Evolutionary conservation across 2,329 filamentous ascomycete species (phyloP).

Genomic region (Aspergillus tamarii): DNA sequence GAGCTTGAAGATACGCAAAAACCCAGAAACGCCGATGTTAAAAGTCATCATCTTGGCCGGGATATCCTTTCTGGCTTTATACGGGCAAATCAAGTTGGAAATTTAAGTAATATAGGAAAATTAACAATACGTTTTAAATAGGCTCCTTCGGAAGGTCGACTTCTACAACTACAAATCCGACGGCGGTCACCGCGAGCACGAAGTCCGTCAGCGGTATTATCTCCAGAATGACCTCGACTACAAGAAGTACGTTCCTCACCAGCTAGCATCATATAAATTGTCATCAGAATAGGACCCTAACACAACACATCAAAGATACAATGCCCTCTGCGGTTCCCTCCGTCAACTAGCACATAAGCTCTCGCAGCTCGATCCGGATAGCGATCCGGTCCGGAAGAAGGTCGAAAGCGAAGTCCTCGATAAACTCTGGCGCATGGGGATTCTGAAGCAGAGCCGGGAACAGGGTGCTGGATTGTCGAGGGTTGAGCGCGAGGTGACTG

Average conservation of each 20-base stretch:
- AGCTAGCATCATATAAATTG: too few species aligned
- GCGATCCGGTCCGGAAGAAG: conserved; percentile 76
- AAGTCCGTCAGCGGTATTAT: conserved; percentile 81
- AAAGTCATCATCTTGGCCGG: too few species aligned
- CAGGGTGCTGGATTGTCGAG: conserved; percentile 69
- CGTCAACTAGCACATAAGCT: conserved; percentile 89
- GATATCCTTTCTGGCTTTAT: too few species aligned
- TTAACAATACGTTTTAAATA: conserved; percentile 22
- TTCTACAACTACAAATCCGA: conserved; percentile 94
- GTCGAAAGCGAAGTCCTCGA: conserved; percentile 85
- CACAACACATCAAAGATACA: conserved; percentile 28
- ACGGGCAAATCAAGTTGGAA: too few species aligned
- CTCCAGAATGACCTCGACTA: conserved; percentile 91
- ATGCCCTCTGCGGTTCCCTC: conserved; percentile 73
- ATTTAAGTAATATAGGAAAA: neutral
- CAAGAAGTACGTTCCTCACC: conserved; percentile 53
- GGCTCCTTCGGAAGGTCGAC: conserved; percentile 84
- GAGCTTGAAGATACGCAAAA: too few species aligned
- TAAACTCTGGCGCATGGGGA: conserved; percentile 91
- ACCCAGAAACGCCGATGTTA: too few species aligned
- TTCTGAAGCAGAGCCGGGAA: conserved; percentile 74
- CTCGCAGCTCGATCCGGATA: conserved; percentile 74
- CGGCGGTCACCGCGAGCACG: conserved; percentile 79
- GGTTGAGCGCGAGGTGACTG: conserved; percentile 86
- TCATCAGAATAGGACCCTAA: neutral